Base-by-base conservation (phyloP, 2,329 filamentous ascomycete genomes). In the Ophiostoma australiae region DNA sequence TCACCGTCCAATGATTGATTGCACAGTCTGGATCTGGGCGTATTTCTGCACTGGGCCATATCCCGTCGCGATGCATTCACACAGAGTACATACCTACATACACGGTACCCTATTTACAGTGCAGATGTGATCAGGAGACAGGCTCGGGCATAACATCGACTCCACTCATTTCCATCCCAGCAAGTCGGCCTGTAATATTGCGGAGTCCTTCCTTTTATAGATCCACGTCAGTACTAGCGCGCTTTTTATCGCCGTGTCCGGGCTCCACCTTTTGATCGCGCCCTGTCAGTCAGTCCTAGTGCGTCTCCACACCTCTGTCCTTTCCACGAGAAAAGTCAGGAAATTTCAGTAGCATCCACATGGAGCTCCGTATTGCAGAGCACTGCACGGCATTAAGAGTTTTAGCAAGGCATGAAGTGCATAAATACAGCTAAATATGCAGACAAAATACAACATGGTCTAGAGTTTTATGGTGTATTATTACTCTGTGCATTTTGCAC, bases 241-340 rank as follows among this genome's bases (percentile, higher is more conserved):
- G n/a, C 52, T 27, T 66, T 39, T 66, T 39, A 66, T 66, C 63
- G 63, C 63, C 63, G 63, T 41, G 35, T 39, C 35, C 63, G 35
- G 31, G 35, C 35, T 39, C 35, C 11, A 8, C 41, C 20, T 3
- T 8, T 39, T 66, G n/a, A 63, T 27, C 48, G 20, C 31, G 33
- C 31, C 61, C 33, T 65, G 61, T 41, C 39, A 41, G 39, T 37
- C 61, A 37, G 6, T 37, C 3, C 61, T 65, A n/a, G 61, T 8
- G 7, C 61, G 20, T 65, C 17, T 65, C 61, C 61, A 61, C 11
- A 48, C 44, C 58, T n/a, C 13, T 35, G 52, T 58, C n/a, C 27
- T 35, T 17, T 63, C 13, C 27, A 63, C 58, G 31, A 33, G 27
- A 48, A 41, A 41, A 41, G 13, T 4, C 0, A 41, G 39, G 39